Base-by-base conservation (phyloP, 2,329 filamentous ascomycete species). In the Nothophoma quercina region DNA sequence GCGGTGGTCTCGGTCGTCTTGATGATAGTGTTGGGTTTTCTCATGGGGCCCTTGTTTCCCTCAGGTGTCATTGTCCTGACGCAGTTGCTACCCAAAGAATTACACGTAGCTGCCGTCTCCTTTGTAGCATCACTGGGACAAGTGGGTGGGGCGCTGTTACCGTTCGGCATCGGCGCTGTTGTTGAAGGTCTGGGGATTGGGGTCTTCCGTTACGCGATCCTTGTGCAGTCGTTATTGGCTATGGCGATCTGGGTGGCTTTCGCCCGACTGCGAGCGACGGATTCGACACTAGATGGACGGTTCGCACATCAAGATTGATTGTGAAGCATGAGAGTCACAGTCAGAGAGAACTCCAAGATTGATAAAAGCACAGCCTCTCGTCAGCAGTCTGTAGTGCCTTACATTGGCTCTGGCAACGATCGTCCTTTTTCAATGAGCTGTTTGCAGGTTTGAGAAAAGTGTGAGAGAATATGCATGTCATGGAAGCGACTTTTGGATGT, bases 71-170 rank as follows among this genome's bases (percentile, higher is more conserved):
- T 77, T 4, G 64, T 75, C 7, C 34, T 78, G 16, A 72, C 75
- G 1, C 56, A 65, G 2, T 56, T 76, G 15, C 56, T 79, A 5
- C 77, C 76, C 8, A 58, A 54, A 10, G 67, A 75, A n/a, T 30
- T 78, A 2, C 77, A 79, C 29, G 70, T 81, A 12, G 63, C 62
- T 2, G 78, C 75, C 2, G 77, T 81, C 5, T 77, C 77, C 1
- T 77, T 79, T 23, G 77, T 77, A 1, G 73, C 77, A 2, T 73
- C 76, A 3, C 52, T 80, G 1, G 79, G 79, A 1, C 77, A 80
- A 55, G 59, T 79, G 7, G 78, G 78, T 2, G 77, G 73, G 4
- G 78, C 77, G 0, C 39, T 77, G 15, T 57, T 79, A 1, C 78
- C 79, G 0, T 78, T 79, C 47, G 69, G 64, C 3, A 73, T 79